Base-by-base conservation (phyloP, 2,329 filamentous ascomycete genomes). In the Aspergillus neoniger region DNA sequence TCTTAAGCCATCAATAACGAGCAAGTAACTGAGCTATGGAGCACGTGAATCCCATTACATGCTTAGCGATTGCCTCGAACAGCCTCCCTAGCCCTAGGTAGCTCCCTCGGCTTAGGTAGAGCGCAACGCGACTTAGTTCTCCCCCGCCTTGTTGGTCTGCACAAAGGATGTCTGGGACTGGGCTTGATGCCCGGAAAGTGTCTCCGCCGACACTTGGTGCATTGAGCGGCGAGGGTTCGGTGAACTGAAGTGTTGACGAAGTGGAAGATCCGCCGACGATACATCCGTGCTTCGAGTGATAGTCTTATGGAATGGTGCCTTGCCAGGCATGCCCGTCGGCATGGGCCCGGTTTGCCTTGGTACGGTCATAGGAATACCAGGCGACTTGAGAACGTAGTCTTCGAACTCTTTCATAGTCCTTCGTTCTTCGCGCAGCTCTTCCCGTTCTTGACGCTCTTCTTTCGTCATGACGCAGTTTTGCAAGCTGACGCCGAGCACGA, bases 401-500 rank as follows among this genome's bases (percentile, higher is more conserved):
- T 79, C 77, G 52, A 75, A 77, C n/a, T 77, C 74, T 47, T 76
- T 76, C 65, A 76, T 73, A 50, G 72, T 70, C 39, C 69, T 70
- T 57, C 75, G 74, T 57, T 77, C 74, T 63, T 74, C 69, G 57
- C 74, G 66, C 60, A 70, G 67, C 64, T 76, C 74, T 28, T 73
- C 60, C 41, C 71, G 63, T 55, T 72, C 64, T 39, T 70, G 70
- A 10, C 69, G 72, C 61, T 78, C 77, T 59, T 75, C 74, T 50
- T 75, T 69, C 4, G 76, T 79, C 17, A 76, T 72, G 65, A 82
- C 77, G 64, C 80, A 78, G 44, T 80, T 83, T 65, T 79, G 80
- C 48, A 82, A 58, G 47, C 80, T 77, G 49, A 86, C 65, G 61
- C 79, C 64, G 63, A 85, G 63, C 65, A 85, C 81, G 52, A 77